A percentile compares a stretch with the other conserved stretches of the same genome.
Evolutionary conservation across 495 filamentous ascomycete genomes (phyloP).

Genomic region (Lasiosphaeriaceae sp.): DNA sequence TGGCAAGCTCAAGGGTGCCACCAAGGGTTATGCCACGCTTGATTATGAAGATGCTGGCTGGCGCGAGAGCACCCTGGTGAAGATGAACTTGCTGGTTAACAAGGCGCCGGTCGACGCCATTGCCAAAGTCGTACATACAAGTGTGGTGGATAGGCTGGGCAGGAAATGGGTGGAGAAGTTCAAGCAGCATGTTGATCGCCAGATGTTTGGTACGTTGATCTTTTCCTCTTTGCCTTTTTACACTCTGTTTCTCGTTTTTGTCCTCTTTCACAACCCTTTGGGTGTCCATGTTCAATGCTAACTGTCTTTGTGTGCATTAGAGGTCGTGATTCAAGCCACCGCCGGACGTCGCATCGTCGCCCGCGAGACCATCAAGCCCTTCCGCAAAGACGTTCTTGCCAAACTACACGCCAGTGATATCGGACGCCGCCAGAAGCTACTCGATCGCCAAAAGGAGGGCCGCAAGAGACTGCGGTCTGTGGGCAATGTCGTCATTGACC

Average conservation of each 20-base stretch:
- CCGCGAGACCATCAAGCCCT: slow-evolving; percentile 92
- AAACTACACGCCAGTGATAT: slow-evolving; percentile 94
- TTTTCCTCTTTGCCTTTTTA: neutral
- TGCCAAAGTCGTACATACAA: slow-evolving; percentile 78
- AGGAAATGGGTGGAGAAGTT: slow-evolving; percentile 91
- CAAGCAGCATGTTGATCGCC: slow-evolving; percentile 91
- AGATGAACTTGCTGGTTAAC: slow-evolving; percentile 91
- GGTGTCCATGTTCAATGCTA: no score
- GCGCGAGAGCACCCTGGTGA: slow-evolving; percentile 73
- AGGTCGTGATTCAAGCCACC: slow-evolving; percentile 90
- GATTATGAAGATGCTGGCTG: slow-evolving; percentile 96
- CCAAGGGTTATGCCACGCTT: slow-evolving; percentile 69
- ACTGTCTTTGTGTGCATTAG: slow-evolving; percentile 24
- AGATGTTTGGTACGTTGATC: slow-evolving; percentile 63
- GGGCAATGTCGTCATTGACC: slow-evolving; percentile 84
- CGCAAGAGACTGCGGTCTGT: slow-evolving; percentile 75
- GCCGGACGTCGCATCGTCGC: slow-evolving; percentile 82
- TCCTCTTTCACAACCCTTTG: no score
- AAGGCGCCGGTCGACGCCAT: slow-evolving; percentile 89
- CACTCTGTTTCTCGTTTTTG: neutral
- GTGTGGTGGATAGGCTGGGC: slow-evolving; percentile 72
- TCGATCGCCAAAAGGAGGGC: slow-evolving; percentile 97
- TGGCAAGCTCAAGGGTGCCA: slow-evolving; percentile 88
- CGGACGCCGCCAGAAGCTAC: slow-evolving; percentile 72
- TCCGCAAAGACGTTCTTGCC: slow-evolving; percentile 87